Evolutionary conservation across 2,329 filamentous ascomycete species (phyloP).

Genomic region (Sporothrix mexicana): DNA sequence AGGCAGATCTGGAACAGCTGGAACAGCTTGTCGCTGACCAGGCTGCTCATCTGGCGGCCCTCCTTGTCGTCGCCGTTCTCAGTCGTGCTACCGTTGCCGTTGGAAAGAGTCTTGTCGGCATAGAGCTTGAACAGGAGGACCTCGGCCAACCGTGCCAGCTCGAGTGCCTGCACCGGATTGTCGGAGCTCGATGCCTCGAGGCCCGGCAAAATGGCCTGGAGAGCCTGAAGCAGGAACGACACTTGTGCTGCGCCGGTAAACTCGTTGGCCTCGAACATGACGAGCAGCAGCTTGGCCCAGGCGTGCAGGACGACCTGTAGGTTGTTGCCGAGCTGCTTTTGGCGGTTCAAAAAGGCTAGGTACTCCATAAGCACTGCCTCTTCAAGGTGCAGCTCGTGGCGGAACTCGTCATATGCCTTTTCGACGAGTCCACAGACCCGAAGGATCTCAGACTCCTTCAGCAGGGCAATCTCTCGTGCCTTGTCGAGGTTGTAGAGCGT

Average conservation of each 20-base stretch:
- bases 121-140: conserved; percentile 75
- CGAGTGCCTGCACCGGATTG: conserved; percentile 70
- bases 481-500: conserved; percentile 71
- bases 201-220: conserved; percentile 87
- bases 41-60: conserved; percentile 63
- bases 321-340: conserved; percentile 61
- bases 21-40: conserved; percentile 86
- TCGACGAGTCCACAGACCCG: conserved; percentile 38
- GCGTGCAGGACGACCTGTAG: conserved; percentile 74
- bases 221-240: conserved; percentile 80
- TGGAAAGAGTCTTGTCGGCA: conserved; percentile 48
- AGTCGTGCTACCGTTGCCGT: not conserved
- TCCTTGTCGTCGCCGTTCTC: conserved; percentile 47
- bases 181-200: conserved; percentile 77
- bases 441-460: conserved; percentile 69
- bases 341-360: conserved; percentile 67
- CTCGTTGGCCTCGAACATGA: conserved; percentile 82
- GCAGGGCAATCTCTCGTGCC: conserved; percentile 73
- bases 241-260: conserved; percentile 74
- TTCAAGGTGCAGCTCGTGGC: conserved; percentile 60
- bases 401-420: conserved; percentile 47
- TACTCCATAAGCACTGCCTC: conserved; percentile 65
- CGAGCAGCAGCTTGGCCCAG: conserved; percentile 83
- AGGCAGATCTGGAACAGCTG: conserved; percentile 90
- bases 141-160: conserved; percentile 78